Evolutionary conservation across 2,329 filamentous ascomycete species (phyloP).

Genomic region (Capronia epimyces): DNA sequence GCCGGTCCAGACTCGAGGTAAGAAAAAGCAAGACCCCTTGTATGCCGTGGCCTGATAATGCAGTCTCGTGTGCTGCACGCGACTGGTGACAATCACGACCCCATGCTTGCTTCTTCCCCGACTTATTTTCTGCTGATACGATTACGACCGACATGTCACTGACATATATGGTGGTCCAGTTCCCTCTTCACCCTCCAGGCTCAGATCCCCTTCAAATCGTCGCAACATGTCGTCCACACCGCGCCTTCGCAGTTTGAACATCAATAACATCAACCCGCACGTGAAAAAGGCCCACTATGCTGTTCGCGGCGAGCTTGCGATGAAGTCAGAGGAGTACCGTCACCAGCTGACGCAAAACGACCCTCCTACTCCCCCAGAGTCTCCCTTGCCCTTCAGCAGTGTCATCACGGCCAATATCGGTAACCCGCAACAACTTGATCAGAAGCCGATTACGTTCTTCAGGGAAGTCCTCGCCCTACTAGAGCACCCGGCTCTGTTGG

Average conservation of each 20-base stretch:
- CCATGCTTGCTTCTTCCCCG: conserved; percentile 20
- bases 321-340: conserved; percentile 87
- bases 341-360: conserved; percentile 55
- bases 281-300: conserved; percentile 88
- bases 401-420: conserved; percentile 98
- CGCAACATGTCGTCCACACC: conserved; percentile 46
- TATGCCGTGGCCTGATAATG: conserved; percentile 8
- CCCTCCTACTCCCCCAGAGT: conserved; percentile 41
- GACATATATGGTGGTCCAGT: conserved; percentile 9
- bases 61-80: neutral
- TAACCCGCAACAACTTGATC: conserved; percentile 97
- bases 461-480: conserved; percentile 88
- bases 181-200: neutral
- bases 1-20: conserved; percentile 16
- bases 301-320: conserved; percentile 89
- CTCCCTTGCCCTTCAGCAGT: conserved; percentile 71
- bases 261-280: conserved; percentile 88
- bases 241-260: conserved; percentile 54
- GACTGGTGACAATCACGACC: conserved; percentile 14
- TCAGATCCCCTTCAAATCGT: conserved; percentile 25
- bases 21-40: conserved; percentile 10
- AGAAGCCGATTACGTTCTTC: conserved; percentile 99
- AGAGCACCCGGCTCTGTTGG: conserved; percentile 79
- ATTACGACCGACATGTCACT: neutral
- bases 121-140: conserved; percentile 11